Evolutionary conservation across 202 grass and related monocot genomes (phyloP).

Genomic region (Bolboschoenoplectus hybrid): DNA sequence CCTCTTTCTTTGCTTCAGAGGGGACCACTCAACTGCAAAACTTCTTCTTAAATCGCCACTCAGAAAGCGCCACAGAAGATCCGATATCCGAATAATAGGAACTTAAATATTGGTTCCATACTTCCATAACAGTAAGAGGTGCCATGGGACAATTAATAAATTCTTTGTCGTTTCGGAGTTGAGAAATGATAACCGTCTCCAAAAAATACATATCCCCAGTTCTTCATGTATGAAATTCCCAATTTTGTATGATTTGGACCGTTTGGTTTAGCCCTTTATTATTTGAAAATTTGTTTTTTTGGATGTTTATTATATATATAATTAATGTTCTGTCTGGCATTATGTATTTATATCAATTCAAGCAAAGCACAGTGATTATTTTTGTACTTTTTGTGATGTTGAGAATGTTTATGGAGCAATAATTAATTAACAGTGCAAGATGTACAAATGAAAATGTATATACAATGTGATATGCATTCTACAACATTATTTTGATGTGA

Average conservation of each 20-base stretch:
- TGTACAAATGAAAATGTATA: background rate
- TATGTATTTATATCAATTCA: too few species aligned
- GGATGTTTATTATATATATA: too few species aligned
- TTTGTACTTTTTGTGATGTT: background rate
- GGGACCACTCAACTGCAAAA: background rate
- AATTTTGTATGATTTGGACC: background rate
- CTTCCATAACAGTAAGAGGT: background rate
- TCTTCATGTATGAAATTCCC: background rate
- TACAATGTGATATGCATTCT: background rate
- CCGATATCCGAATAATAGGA: background rate
- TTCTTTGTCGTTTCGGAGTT: conserved; percentile 6
- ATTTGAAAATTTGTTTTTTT: too few species aligned
- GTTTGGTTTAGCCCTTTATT: too few species aligned
- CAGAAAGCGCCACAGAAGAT: background rate
- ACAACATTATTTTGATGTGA: background rate
- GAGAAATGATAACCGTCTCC: background rate
- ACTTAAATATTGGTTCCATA: background rate
- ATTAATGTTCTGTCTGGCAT: too few species aligned
- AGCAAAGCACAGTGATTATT: background rate
- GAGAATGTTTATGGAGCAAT: background rate
- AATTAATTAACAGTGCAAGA: background rate
- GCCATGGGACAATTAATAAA: background rate
- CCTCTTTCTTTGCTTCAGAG: background rate
- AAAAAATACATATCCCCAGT: background rate
- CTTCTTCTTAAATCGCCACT: background rate